These are phyloP conservation scores for Thyridium curvatum DNA, from an alignment of 2,329 filamentous ascomycete species.

Conservation along the genomic window DNA sequence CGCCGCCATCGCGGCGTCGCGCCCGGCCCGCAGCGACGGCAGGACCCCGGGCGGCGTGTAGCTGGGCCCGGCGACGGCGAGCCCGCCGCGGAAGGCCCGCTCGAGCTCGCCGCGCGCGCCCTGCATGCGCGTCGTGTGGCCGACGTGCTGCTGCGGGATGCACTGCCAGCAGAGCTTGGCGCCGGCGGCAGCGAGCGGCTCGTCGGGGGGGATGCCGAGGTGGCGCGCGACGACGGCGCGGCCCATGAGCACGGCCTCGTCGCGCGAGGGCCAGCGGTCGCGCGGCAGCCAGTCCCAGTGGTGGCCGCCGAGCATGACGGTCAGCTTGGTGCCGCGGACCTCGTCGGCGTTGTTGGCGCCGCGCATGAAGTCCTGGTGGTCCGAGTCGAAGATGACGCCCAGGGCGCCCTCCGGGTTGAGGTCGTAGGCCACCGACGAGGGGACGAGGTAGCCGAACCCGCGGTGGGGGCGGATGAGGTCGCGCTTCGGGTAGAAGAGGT, in stretches of 20 bases:
- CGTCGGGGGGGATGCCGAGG: slow-evolving; percentile 55
- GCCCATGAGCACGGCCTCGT: slow-evolving; percentile 65
- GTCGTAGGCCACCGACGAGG: slow-evolving; percentile 43
- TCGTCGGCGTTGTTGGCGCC: slow-evolving; percentile 14
- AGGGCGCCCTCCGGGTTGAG: slow-evolving; percentile 39
- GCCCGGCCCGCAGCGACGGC: slow-evolving; percentile 43
- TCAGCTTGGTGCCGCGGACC: slow-evolving; percentile 66
- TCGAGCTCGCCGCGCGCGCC: slow-evolving; percentile 48
- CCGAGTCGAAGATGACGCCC: slow-evolving; percentile 87
- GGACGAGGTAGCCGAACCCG: slow-evolving; percentile 91
- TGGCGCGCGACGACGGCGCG: slow-evolving; percentile 50
- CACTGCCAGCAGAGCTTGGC: slow-evolving; percentile 60
- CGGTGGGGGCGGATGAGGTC: slow-evolving; percentile 52
- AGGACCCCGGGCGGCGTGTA: slow-evolving; percentile 47
- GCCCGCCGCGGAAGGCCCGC: slow-evolving; percentile 42
- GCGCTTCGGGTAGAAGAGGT: slow-evolving; percentile 71
- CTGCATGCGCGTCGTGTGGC: slow-evolving; percentile 61
- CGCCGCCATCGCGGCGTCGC: slow-evolving; percentile 34
- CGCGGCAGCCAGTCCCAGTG: slow-evolving; percentile 62
- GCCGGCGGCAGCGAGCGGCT: slow-evolving; percentile 49
- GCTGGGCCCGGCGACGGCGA: slow-evolving; percentile 57
- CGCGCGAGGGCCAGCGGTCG: slow-evolving; percentile 51
- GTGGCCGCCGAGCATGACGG: slow-evolving; percentile 91
- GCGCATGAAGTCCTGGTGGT: slow-evolving; percentile 33
- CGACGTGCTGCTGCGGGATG: slow-evolving; percentile 85